Conservation (phyloP, 495 filamentous ascomycete genomes). For the Filosporella fistucella region DNA sequence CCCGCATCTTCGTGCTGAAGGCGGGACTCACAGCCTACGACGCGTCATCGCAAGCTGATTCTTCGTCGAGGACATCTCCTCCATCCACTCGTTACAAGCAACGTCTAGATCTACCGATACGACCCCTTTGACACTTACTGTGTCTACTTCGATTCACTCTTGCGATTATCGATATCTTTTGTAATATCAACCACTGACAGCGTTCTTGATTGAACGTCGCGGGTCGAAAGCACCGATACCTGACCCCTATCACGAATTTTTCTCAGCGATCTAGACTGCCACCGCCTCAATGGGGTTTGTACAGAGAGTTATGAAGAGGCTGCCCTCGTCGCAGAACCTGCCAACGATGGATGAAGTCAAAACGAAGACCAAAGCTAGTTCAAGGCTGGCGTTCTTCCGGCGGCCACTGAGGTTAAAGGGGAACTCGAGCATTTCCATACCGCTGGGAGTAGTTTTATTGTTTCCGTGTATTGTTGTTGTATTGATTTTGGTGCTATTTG, state of each 20-base stretch:
- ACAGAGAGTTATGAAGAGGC: slow-evolving; percentile 44
- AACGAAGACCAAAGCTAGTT: slow-evolving; percentile 38
- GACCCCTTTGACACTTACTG: background rate
- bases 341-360: slow-evolving; percentile 34
- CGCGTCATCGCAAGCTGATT: slow-evolving; percentile 23
- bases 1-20: slow-evolving; percentile 12
- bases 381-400: slow-evolving; percentile 75
- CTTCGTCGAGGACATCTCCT: slow-evolving; percentile 40
- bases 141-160: slow-evolving; percentile 21
- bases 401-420: slow-evolving; percentile 88
- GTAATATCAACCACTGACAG: slow-evolving; percentile 15
- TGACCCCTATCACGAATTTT: slow-evolving; percentile 14
- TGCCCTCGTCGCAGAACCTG: slow-evolving; percentile 33
- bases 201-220: slow-evolving; percentile 5
- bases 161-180: slow-evolving; percentile 23
- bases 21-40: slow-evolving; percentile 3
- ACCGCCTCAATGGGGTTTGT: slow-evolving; percentile 47
- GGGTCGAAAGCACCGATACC: background rate
- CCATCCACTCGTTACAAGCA: slow-evolving; percentile 26
- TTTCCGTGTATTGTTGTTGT: slow-evolving; percentile 91
- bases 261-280: slow-evolving; percentile 6
- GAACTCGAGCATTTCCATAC: slow-evolving; percentile 91
- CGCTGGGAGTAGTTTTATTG: slow-evolving; percentile 85
- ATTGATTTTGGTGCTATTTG: slow-evolving; percentile 84
- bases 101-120: slow-evolving; percentile 11